Evolutionary conservation across 441 rosid genomes (phyloP), one percentile per base, ranked within the genome.

Genomic region (Syzygium malaccense): DNA sequence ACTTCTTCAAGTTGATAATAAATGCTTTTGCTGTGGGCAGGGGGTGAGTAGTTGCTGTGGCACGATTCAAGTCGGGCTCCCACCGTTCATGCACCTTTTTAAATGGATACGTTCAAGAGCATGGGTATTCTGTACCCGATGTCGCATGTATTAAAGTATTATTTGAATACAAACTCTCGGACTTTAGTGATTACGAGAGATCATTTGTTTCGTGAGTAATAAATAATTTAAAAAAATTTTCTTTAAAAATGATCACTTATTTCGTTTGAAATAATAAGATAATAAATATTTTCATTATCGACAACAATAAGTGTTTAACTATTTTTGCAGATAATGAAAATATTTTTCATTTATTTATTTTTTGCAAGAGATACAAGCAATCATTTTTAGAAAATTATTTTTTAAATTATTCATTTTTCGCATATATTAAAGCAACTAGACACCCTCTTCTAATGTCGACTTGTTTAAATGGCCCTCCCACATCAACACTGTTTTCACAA

Each of bases 321-420:
- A 60, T 60, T 58, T 60, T 28, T 8, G 3, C 0, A 0, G 4
- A 60, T 0, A 0, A 60, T 60, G 1, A n/a, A n/a, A n/a, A 60
- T 60, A 0, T 4, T n/a, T 60, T 60, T n/a, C 1, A 0, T 60
- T 14, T 0, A 2, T n/a, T 60, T 6, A 14, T 60, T 60, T 60
- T 60, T 28, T 26, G 4, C 37, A 4, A 37, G 15, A 0, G 2
- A 11, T 25, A 37, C 37, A 37, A 37, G 4, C 3, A 58, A 26
- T 58, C n/a, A 58, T 58, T 58, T 58, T 6, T 25, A 11, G 2
- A 1, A 25, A 12, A 11, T 26, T 26, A 25, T 58, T 26, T 58
- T 12, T 0, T 0, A 26, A 5, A 25, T 58, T 58, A 26, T 26
- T 58, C 4, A 60, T 28, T 60, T 58, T 60, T 28, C 1, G 0